Base-by-base conservation (phyloP, 2,329 filamentous ascomycete genomes). In the Diaporthe sp. region DNA sequence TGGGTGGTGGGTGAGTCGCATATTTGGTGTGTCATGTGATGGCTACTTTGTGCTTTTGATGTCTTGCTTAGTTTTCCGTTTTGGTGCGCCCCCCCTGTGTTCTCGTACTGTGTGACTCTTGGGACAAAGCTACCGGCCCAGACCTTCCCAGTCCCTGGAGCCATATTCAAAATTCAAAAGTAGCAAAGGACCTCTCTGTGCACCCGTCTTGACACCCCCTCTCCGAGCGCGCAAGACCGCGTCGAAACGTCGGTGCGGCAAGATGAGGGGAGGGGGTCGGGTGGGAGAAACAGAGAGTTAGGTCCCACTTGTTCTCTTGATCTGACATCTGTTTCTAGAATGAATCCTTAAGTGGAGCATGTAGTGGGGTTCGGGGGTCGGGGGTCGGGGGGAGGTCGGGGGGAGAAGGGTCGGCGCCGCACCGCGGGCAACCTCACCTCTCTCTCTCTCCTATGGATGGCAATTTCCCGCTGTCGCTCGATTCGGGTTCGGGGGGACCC, bases 1-100 rank as follows among this genome's bases (percentile, higher is more conserved):
- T 39, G 15, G 35, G 13, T 44, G 19, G 44, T n/a, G n/a, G n/a
- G 44, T 59, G 58, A 25, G 56, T 53, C 56, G 70, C 70, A 63
- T 71, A 32, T 63, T 42, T 32, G 32, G 27, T 51, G 47, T 63
- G 56, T 71, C 70, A 71, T 71, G 70, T 71, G 70, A 71, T 44
- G 30, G 19, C 27, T n/a, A 15, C 22, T 19, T 30, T 39, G 7
- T 53, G 9, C 47, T 68, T 68, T 65, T 65, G 61, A 27, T 50
- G 61, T 65, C 42, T 50, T 32, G 56, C 35, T 6, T 65, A 19
- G 44, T 25, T 30, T 65, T 50, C 32, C 61, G 4, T 50, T 17
- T 50, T 27, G n/a, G 3, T 35, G 39, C 13, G 3, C 17, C 44
- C 44, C 9, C 44, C 32, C 63, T 13, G 3, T 35, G 30, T 68